Base-by-base conservation (phyloP, 140 eudicot species). In the Senecio squalidus region DNA sequence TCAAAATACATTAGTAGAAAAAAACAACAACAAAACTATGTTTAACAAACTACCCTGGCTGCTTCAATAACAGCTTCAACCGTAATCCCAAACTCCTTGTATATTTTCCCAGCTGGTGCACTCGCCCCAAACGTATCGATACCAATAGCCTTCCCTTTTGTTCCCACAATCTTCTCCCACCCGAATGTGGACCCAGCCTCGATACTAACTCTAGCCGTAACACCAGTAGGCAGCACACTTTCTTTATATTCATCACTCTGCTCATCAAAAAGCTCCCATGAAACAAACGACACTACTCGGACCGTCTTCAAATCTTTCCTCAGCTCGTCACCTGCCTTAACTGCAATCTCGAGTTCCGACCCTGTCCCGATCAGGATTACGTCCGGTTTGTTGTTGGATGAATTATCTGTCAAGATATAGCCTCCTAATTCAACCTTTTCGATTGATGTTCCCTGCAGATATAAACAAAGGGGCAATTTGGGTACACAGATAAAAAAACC, bases 151-250 rank as follows among this genome's bases (percentile, higher is more conserved):
- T 69, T 82, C 18, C 91, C 91, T 44, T 76, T 66, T 9, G 36
- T n/a, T 15, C 90, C 90, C 10, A 79, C 85, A 13, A 78, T 64
- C 59, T 82, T 82, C 47, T 51, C 79, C 91, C 86, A 79, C 66
- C 91, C 91, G 25, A 76, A 82, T 1, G 91, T 82, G 5, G 86
- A 64, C 28, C 80, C 86, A 5, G 91, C 91, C 68, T 79, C 91
- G 0, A 82, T 73, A 39, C 91, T 82, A 22, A 82, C 86, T 54
- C 91, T 49, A 22, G 85, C 83, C 1, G 76, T 25, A 6, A 82
- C 85, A 24, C 6, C 73, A 9, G 52, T 59, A 16, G 85, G 85
- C 24, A 78, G 63, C 22, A 82, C 85, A 49, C 82, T 82, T 71
- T 82, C 74, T 54, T 82, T 82, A 58, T 78, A 82, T 9, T 56